Conservation (phyloP, 345 rosid species). For the Syzygium jambos region DNA sequence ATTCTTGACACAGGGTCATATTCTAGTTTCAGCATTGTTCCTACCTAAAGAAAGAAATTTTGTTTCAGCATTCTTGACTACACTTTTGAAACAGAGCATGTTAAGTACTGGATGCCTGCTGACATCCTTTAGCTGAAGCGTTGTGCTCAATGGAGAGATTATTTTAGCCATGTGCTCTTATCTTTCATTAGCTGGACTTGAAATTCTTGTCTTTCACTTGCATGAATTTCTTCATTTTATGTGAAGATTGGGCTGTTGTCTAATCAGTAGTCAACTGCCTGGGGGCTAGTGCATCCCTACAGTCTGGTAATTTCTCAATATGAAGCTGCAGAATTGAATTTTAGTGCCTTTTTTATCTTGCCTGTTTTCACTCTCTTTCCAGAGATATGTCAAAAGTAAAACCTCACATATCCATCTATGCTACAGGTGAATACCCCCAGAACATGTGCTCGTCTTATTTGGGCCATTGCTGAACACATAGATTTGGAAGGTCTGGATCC, state of each 20-base stretch:
- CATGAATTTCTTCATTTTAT: neutral
- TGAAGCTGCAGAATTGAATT: neutral
- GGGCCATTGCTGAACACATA: slow-evolving; percentile 90
- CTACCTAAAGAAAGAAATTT: neutral
- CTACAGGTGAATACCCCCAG: slow-evolving; percentile 74
- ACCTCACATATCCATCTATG: slow-evolving; percentile 2
- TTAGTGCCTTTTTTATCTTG: neutral
- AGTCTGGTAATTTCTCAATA: neutral
- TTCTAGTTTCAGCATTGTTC: neutral
- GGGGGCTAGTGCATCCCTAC: neutral
- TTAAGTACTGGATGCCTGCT: neutral
- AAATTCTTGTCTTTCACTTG: neutral
- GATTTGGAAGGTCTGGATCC: slow-evolving; percentile 97
- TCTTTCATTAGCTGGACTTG: neutral
- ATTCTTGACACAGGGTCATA: neutral
- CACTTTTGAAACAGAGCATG: neutral
- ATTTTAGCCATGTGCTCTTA: neutral
- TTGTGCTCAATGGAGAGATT: neutral
- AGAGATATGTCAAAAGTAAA: neutral
- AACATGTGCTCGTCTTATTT: slow-evolving; percentile 72
- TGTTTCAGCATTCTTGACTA: neutral
- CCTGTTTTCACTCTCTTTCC: neutral
- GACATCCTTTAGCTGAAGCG: neutral
- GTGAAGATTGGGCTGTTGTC: neutral
- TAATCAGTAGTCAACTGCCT: neutral